phyloP scores from a whole-genome alignment of 139 green algal species.

The Chlorella sp. region DNA sequence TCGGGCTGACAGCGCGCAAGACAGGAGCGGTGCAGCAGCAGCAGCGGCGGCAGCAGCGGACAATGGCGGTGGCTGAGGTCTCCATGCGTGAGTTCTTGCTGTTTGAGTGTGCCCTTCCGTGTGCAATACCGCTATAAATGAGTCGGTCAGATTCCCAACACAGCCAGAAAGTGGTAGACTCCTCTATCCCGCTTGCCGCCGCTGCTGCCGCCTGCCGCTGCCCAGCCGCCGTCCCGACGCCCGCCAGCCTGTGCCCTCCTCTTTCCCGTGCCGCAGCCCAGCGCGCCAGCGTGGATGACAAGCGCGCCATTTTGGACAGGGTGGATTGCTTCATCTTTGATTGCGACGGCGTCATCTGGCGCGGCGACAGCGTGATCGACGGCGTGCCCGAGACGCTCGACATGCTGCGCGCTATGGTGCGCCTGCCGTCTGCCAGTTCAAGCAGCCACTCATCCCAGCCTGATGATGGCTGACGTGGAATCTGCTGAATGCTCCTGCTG shows the following conservation, averaged over 20 bases:
- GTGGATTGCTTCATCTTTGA: conserved; percentile 99
- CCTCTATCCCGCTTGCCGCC: not conserved
- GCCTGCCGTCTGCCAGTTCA: not conserved
- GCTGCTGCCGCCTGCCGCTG: not conserved
- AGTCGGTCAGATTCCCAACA: too few species aligned
- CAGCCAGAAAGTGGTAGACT: not conserved
- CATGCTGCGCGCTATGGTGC: conserved; percentile 83
- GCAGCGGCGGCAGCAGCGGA: not conserved
- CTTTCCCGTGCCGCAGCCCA: conserved; percentile 21
- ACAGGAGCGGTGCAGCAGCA: not conserved
- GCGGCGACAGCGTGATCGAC: conserved; percentile 96
- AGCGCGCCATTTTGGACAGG: conserved; percentile 83
- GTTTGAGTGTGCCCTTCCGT: too few species aligned
- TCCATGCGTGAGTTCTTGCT: conserved; percentile 2
- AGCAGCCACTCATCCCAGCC: not conserved
- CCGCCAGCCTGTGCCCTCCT: not conserved
- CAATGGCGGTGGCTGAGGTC: not conserved
- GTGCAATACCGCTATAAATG: not conserved
- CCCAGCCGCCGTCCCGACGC: not conserved
- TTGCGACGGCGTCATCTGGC: conserved; percentile 99
- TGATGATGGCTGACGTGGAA: too few species aligned
- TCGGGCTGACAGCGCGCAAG: not conserved
- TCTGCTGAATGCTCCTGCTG: too few species aligned
- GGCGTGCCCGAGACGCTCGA: conserved; percentile 98
- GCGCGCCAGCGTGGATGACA: conserved; percentile 72